Evolutionary conservation across 164 flowering plant species (phyloP), one percentile per base, ranked within the genome.

Genomic region (Brasenia schreberi): DNA sequence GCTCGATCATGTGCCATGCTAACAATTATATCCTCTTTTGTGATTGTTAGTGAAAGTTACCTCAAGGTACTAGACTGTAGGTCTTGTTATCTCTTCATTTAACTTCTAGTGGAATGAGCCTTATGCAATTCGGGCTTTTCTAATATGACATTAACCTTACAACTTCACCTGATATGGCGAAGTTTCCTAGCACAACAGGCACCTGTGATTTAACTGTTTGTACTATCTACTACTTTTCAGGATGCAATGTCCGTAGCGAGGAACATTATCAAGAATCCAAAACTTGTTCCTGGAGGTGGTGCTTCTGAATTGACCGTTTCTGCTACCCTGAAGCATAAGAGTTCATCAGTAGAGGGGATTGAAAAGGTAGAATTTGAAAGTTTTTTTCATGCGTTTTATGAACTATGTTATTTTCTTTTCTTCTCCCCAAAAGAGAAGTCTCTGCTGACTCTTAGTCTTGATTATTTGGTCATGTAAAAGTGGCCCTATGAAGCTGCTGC

Each of bases 401-500:
- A 23, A 23, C 0, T 23, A 23, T 9, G 5, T 12, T 42, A n/a
- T 60, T n/a, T 60, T 45, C 14, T 45, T 23, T 23, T 23, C 27
- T 23, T 12, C 53, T 45, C 11, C 53, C 53, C 1, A 4, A 23
- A 23, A 23, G 7, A 45, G 53, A 45, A 44, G 53, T 1, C 7
- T 45, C 14, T 45, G 53, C 7, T 45, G 53, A 45, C 53, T 45
- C 53, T 45, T 5, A 45, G 7, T 45, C 14, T 7, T 60, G 6
- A 1, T n/a, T 17, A 16, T 62, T 49, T 67, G 59, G n/a, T 62
- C 53, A 11, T 70, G 19, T n/a, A 68, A 77, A 78, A 94, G 97
- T 94, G 96, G 98, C 97, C 98, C 5, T 94, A 90, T 79, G 98
- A 94, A 85, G 98, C 98, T 81, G 98, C 97, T 66, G 98, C 98